These are phyloP conservation scores for Phytophthora constricta DNA, from an alignment of 352 stramenopile species.

Conservation along the genomic window DNA sequence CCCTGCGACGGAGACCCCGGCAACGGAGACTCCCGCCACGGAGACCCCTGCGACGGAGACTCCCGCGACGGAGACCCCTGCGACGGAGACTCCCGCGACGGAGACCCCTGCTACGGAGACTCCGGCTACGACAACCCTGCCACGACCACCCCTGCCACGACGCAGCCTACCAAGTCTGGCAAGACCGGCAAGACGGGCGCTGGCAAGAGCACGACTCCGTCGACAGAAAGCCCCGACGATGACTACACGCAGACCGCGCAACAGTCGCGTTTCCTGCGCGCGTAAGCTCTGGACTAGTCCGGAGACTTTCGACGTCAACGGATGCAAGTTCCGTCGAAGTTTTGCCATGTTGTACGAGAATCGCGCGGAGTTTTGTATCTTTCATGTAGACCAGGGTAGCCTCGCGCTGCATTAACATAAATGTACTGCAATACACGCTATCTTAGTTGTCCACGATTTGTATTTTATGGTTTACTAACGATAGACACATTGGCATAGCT, in stretches of 20 bases:
- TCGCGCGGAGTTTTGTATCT: slow-evolving; percentile 31
- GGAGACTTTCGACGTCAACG: slow-evolving; percentile 36
- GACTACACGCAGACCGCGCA: slow-evolving; percentile 33
- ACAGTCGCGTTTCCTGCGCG: slow-evolving; percentile 32
- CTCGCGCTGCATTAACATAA: slow-evolving; percentile 23
- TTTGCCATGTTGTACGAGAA: slow-evolving; percentile 29
- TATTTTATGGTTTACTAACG: slow-evolving; percentile 13
- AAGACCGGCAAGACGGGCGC: slow-evolving; percentile 30
- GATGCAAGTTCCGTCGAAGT: slow-evolving; percentile 38
- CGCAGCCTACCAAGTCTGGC: slow-evolving; percentile 15
- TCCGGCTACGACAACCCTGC: slow-evolving; percentile 16
- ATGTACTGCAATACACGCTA: slow-evolving; percentile 33
- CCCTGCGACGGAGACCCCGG: slow-evolving; percentile 10
- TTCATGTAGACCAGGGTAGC: slow-evolving; percentile 29
- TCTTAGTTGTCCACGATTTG: background rate
- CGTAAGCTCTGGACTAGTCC: slow-evolving; percentile 22
- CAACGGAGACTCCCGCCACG: slow-evolving; percentile 3
- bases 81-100: slow-evolving; percentile 10
- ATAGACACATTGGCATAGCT: too few relatives aligned
- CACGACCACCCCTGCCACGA: slow-evolving; percentile 12
- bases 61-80: slow-evolving; percentile 6
- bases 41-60: slow-evolving; percentile 7
- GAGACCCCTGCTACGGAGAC: slow-evolving; percentile 19
- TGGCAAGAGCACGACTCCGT: slow-evolving; percentile 12
- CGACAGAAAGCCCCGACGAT: slow-evolving; percentile 28